A percentile compares a stretch with the other conserved stretches of the same genome.
Conservation (phyloP, 805 yeast genomes). For the Barnettozyma wickerhamii region DNA sequence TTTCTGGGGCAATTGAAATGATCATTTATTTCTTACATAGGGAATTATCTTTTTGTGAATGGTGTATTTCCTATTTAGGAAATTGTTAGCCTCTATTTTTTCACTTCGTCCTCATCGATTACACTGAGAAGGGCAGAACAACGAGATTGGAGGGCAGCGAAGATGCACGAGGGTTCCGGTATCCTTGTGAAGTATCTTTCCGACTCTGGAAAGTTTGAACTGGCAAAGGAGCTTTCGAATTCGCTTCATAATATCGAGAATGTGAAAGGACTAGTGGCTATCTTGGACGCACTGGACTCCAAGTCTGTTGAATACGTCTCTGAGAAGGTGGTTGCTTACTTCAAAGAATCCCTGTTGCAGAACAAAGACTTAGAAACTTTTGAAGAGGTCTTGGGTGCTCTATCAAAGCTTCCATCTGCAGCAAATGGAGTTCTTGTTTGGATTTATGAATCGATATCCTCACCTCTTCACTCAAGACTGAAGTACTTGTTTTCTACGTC, state of each 20-base stretch:
- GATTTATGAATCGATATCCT: slow-evolving; percentile 5
- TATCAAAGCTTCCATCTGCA: slow-evolving; percentile 10
- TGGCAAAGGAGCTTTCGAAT: slow-evolving; percentile 7
- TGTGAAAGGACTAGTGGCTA: slow-evolving; percentile 8
- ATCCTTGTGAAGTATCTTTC: slow-evolving; percentile 9
- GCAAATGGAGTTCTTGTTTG: slow-evolving; percentile 7
- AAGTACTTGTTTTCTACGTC: slow-evolving; percentile 4
- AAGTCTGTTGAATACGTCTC: slow-evolving; percentile 1
- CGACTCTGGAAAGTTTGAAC: slow-evolving; percentile 1
- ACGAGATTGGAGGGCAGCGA: no score
- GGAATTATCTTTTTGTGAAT: no score
- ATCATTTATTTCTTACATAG: no score
- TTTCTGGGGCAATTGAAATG: no score
- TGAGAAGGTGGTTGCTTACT: neutral
- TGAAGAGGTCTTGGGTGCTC: neutral
- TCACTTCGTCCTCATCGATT: no score
- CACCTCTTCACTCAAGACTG: slow-evolving; percentile 4
- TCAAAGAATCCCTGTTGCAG: neutral
- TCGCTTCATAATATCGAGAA: slow-evolving; percentile 7
- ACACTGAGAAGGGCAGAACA: no score
- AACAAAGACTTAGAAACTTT: neutral
- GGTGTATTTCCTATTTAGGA: no score
- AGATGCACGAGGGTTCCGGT: neutral
- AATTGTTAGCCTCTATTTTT: no score
- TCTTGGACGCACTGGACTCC: slow-evolving; percentile 9